Conservation (phyloP, 2,329 filamentous ascomycete genomes). For the Beauveria varroae region DNA sequence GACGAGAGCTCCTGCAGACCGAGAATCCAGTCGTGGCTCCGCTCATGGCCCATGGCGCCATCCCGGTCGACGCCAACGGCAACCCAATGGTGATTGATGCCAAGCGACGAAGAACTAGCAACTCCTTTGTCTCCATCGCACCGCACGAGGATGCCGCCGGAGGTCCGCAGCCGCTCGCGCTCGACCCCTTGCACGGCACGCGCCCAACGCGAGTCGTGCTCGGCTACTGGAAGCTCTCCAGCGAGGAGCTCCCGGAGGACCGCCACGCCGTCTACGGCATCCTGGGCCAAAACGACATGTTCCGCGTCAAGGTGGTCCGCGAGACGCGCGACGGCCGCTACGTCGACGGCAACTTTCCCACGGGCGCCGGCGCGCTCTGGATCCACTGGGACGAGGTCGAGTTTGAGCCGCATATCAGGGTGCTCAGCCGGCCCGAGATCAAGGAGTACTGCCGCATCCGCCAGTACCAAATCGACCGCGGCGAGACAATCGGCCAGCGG, state of each 20-base stretch:
- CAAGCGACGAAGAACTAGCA: slow-evolving; percentile 40
- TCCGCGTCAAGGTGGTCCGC: slow-evolving; percentile 53
- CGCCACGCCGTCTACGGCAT: slow-evolving; percentile 58
- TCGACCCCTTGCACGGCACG: slow-evolving; percentile 42
- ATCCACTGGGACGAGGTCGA: slow-evolving; percentile 55
- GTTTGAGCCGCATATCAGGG: slow-evolving; percentile 47
- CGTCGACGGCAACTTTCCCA: slow-evolving; percentile 52
- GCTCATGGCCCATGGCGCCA: slow-evolving; percentile 43
- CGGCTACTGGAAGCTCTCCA: slow-evolving; percentile 52
- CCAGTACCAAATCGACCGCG: slow-evolving; percentile 48
- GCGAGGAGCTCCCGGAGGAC: slow-evolving; percentile 36
- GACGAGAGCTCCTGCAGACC: slow-evolving; percentile 33
- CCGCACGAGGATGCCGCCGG: slow-evolving; percentile 3
- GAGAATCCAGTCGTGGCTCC: slow-evolving; percentile 35
- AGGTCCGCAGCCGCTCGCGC: slow-evolving; percentile 8
- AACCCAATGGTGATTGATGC: not conserved
- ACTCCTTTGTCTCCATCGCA: slow-evolving; percentile 1
- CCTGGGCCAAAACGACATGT: slow-evolving; percentile 55
- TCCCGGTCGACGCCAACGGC: slow-evolving; percentile 33
- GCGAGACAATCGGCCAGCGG: slow-evolving; percentile 41
- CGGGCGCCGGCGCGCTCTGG: slow-evolving; percentile 54
- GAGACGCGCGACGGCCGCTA: slow-evolving; percentile 53
- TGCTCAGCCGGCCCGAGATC: slow-evolving; percentile 45
- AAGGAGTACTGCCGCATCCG: slow-evolving; percentile 59
- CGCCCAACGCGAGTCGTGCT: slow-evolving; percentile 51